phyloP scores from a whole-genome alignment of 768 basidiomycete genomes.

The Mycena indigotica region DNA sequence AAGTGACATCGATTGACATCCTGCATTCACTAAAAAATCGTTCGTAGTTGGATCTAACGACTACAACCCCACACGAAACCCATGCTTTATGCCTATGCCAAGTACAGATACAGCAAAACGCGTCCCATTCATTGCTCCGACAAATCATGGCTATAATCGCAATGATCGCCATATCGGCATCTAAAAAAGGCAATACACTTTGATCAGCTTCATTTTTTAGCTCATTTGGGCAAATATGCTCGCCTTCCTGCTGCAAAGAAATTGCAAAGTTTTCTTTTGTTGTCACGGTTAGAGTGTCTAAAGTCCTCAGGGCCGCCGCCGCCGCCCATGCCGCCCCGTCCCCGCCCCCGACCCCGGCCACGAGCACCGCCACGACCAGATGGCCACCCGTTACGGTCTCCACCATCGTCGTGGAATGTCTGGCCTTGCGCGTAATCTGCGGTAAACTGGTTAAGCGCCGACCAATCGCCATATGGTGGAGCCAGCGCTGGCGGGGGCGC shows the following conservation, averaged over 20 bases:
- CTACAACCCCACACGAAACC: not conserved
- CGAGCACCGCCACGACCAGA: slow-evolving; percentile 50
- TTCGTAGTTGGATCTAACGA: too few relatives aligned
- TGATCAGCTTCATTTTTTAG: slow-evolving; percentile 28
- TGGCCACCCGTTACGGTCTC: slow-evolving; percentile 48
- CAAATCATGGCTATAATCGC: slow-evolving; percentile 77
- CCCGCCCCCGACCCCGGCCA: slow-evolving; percentile 59
- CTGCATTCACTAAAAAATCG: too few relatives aligned
- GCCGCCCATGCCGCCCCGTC: slow-evolving; percentile 54
- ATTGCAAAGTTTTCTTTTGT: slow-evolving; percentile 87
- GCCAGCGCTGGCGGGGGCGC: slow-evolving; percentile 31
- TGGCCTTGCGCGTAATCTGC: slow-evolving; percentile 54
- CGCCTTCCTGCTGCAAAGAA: slow-evolving; percentile 92
- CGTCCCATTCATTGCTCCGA: slow-evolving; percentile 25
- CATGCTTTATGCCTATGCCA: not conserved
- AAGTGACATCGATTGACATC: too few relatives aligned
- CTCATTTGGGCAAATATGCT: slow-evolving; percentile 47
- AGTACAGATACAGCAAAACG: not conserved
- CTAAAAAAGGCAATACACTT: slow-evolving; percentile 60
- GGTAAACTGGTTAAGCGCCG: slow-evolving; percentile 39
- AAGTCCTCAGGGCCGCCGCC: slow-evolving; percentile 60
- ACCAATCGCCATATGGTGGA: slow-evolving; percentile 42
- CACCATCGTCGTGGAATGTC: slow-evolving; percentile 44
- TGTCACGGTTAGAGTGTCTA: slow-evolving; percentile 70
- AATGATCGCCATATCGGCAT: slow-evolving; percentile 88